Base-by-base conservation (phyloP, 352 stramenopile species). In the Ochromonadaceae sp. region DNA sequence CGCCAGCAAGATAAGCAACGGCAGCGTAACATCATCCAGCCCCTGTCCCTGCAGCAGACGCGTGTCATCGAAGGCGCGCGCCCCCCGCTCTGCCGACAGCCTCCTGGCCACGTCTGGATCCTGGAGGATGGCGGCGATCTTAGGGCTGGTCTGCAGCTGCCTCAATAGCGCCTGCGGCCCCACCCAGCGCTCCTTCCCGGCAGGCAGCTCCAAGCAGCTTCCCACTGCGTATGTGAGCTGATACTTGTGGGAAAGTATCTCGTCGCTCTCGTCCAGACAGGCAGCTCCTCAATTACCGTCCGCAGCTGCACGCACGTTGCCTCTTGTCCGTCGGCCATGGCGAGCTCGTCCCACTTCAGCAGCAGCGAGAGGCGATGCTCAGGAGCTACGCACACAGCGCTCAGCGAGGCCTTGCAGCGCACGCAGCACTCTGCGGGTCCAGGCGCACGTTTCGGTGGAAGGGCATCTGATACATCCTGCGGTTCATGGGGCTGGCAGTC, bases 201-300 rank as follows among this genome's bases (percentile, higher is more conserved):
- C 77, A 2, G 58, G 57, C 7, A 70, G 66, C 2, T 77, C 67
- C 0, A 40, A 63, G n/a, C n/a, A n/a, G n/a, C n/a, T n/a, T 0
- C 84, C 84, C 3, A 88, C 75, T 0, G 85, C 82, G 62, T 93
- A 91, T 34, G 92, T 75, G 14, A 91, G 77, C 43, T 91, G 83
- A 55, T 89, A 91, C 12, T 78, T 78, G 71, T 91, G 78, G 26
- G 85, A 77, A 0, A 93, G 74, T 12, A 92, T 52, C 7, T 86
- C 85, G 69, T 92, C 83, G 42, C 75, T 78, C 43, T 93, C 82
- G 72, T 92, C 85, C 22, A 92, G 71, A 5, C 92, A 25, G 76
- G 66, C 25, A 80, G 35, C 12, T 58, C 63, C n/a, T 70, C 56
- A n/a, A 78, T 69, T 25, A 83, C 65, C 0, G 56, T 67, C 15